phyloP scores from a whole-genome alignment of 2,329 filamentous ascomycete species.

The Penicillium concentricum region DNA sequence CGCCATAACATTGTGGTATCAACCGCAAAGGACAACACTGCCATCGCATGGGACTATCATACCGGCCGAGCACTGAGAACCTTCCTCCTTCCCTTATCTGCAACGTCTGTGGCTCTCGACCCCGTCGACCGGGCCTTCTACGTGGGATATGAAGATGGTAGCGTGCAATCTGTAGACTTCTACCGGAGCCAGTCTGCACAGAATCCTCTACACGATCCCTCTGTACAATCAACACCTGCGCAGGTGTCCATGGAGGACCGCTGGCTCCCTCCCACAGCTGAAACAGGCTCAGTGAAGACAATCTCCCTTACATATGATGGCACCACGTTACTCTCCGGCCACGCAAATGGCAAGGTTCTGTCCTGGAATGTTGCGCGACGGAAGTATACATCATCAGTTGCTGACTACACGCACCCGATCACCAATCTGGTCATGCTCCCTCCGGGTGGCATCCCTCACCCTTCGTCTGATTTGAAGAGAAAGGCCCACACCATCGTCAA shows the following conservation, averaged over 20 bases:
- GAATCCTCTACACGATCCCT: slow-evolving; percentile 36
- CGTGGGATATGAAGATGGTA: slow-evolving; percentile 75
- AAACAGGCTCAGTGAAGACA: slow-evolving; percentile 66
- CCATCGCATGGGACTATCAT: slow-evolving; percentile 89
- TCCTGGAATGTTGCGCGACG: slow-evolving; percentile 76
- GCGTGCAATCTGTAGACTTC: slow-evolving; percentile 76
- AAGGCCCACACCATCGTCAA: slow-evolving; percentile 68
- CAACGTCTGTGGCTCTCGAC: slow-evolving; percentile 73
- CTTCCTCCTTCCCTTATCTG: slow-evolving; percentile 72
- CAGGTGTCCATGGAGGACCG: slow-evolving; percentile 42
- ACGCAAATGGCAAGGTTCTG: slow-evolving; percentile 73
- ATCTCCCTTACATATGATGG: slow-evolving; percentile 79
- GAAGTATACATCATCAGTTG: slow-evolving; percentile 64
- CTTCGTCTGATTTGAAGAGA: slow-evolving; percentile 43
- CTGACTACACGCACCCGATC: slow-evolving; percentile 75
- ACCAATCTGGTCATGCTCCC: slow-evolving; percentile 77
- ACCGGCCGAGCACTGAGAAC: slow-evolving; percentile 76
- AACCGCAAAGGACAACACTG: slow-evolving; percentile 79
- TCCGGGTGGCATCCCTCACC: slow-evolving; percentile 52
- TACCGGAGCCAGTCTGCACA: slow-evolving; percentile 52
- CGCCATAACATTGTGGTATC: slow-evolving; percentile 82
- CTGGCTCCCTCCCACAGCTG: slow-evolving; percentile 56
- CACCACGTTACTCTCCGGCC: slow-evolving; percentile 75
- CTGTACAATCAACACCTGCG: slow-evolving; percentile 41
- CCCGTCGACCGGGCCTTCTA: slow-evolving; percentile 81